A percentile compares a stretch with the other conserved stretches of the same genome.
These are phyloP conservation scores for Chenopodium album DNA, from an alignment of 148 eudicot genomes.

Conservation along the genomic window DNA sequence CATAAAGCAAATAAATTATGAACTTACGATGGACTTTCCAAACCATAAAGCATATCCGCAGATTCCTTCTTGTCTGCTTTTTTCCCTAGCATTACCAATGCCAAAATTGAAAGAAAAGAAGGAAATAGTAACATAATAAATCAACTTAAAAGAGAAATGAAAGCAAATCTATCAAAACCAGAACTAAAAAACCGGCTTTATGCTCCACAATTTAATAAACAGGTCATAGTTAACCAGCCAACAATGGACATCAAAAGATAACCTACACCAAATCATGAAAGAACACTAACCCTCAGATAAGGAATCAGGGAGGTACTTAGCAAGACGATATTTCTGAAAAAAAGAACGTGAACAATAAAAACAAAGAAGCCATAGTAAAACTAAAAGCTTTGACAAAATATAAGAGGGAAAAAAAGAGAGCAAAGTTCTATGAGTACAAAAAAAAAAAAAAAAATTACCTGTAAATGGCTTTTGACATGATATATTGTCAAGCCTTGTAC, in stretches of 20 bases:
- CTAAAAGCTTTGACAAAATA: not conserved
- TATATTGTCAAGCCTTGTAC: slow-evolving; percentile 70
- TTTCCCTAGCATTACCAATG: slow-evolving; percentile 43
- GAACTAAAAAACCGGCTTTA: not conserved
- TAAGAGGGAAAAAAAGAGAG: too few relatives aligned
- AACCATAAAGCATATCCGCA: slow-evolving; percentile 43
- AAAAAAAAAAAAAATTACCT: slow-evolving; percentile 26
- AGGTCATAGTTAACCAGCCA: not conserved
- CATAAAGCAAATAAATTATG: not conserved
- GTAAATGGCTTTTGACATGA: slow-evolving; percentile 74
- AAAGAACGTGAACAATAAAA: not conserved
- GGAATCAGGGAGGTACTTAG: slow-evolving; percentile 67
- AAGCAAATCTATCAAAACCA: not conserved
- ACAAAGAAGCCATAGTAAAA: not conserved
- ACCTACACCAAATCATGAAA: not conserved
- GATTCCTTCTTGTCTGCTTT: slow-evolving; percentile 43
- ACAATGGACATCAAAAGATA: not conserved
- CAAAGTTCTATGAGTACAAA: not conserved
- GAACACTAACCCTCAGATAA: slow-evolving; percentile 52
- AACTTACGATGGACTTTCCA: slow-evolving; percentile 50
- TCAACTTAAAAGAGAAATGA: not conserved
- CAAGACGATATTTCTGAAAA: slow-evolving; percentile 64
- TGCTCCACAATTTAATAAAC: not conserved
- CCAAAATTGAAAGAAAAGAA: not conserved
- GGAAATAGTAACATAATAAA: not conserved